Base-by-base conservation (phyloP, 1,284 basidiomycete genomes). In the Malassezia sympodialis region DNA sequence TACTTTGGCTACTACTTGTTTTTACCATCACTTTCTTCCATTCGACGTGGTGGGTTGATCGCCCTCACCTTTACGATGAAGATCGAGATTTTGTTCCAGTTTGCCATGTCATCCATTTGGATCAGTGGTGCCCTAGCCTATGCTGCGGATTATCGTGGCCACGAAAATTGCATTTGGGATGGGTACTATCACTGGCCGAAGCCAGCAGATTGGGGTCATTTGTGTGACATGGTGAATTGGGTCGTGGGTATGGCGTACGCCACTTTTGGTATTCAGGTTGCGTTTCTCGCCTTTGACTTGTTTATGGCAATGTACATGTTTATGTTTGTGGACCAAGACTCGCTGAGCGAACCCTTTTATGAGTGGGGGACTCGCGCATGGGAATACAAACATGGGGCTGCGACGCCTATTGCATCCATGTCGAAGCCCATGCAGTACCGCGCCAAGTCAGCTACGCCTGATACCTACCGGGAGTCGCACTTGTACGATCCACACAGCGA, bases 291-390 rank as follows among this genome's bases (percentile, higher is more conserved):
- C 21, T 55, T 74, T 50, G 70, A 71, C 51, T 15, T 56, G 10
- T 35, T 66, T 4, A 61, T 69, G 42, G 64, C 60, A 10, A 32
- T 63, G 21, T 76, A 76, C 64, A 71, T 69, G 53, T 74, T 76
- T 54, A 63, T 76, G 12, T 70, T 69, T 52, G 58, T 76, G 40
- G 75, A 76, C 40, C 75, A 76, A 54, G 75, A 76, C 83, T 86
- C 54, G 4, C 46, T 73, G 87, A 69, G 66, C 54, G 72, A 74
- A 53, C 66, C 67, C 5, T 65, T 68, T 56, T 74, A 68, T 41
- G 62, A 67, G 21, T 74, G 72, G 72, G 72, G 72, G 23, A 44
- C 66, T 1, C 49, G 72, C 14, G 72, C 70, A 8, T 74, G 68
- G 61, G 63, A 74, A 59, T 69, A 65, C 51, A 58, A 59, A 34